phyloP scores from a whole-genome alignment of 176 grass and related monocot species.

The Aegilops tauschii region DNA sequence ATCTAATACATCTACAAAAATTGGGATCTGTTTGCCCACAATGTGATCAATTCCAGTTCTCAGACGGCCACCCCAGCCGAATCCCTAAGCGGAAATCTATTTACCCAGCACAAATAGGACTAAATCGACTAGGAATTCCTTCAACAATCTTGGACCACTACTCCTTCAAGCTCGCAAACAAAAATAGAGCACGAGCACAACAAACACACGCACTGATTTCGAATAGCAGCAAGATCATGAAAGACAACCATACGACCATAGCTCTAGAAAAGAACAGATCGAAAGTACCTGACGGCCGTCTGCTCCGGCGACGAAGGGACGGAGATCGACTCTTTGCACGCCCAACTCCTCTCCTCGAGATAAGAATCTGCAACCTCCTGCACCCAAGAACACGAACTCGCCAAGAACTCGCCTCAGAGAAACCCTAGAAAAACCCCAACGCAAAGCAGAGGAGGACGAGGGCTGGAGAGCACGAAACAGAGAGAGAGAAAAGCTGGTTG shows the following conservation, averaged over 20 bases:
- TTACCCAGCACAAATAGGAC: too few species aligned
- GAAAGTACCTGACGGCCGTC: not conserved
- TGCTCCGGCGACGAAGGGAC: not conserved
- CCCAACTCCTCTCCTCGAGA: not conserved
- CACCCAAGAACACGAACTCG: not conserved
- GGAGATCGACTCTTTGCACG: not conserved
- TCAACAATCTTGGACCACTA: not conserved
- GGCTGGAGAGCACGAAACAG: not conserved
- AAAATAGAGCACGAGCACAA: not conserved
- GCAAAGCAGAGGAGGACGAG: too few species aligned
- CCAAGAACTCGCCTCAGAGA: not conserved
- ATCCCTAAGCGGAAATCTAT: not conserved
- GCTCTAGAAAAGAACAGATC: not conserved
- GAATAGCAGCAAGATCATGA: not conserved
- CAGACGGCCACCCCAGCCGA: not conserved
- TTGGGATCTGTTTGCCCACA: too few species aligned
- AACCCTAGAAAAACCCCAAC: not conserved
- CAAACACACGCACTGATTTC: not conserved
- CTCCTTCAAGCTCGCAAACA: too few species aligned
- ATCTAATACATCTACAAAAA: too few species aligned
- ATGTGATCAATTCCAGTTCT: too few species aligned
- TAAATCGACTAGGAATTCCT: not conserved
- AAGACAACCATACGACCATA: not conserved
- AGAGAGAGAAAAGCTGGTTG: not conserved
- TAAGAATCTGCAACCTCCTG: too few species aligned